phyloP scores from a whole-genome alignment of 148 eudicot species.

The Tetragonia tetragonoides region DNA sequence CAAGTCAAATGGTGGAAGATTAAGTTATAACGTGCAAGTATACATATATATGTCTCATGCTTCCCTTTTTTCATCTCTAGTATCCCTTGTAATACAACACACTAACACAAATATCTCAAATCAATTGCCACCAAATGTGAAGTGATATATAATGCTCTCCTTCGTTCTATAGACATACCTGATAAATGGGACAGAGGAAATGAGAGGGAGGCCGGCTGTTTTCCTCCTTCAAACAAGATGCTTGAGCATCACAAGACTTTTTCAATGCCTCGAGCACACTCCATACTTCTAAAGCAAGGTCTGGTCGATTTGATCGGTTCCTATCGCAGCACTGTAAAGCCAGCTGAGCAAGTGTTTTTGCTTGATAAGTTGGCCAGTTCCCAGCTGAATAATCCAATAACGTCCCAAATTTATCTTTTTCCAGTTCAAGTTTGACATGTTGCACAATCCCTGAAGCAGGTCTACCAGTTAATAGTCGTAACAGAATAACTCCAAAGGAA shows the following conservation, averaged over 20 bases:
- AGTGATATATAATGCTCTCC: no score
- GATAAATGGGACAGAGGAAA: slow-evolving; percentile 80
- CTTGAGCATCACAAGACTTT: slow-evolving; percentile 29
- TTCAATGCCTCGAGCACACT: slow-evolving; percentile 47
- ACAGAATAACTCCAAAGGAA: slow-evolving; percentile 73
- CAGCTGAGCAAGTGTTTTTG: slow-evolving; percentile 48
- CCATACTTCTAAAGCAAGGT: slow-evolving; percentile 64
- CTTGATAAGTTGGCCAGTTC: slow-evolving; percentile 64
- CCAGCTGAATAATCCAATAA: slow-evolving; percentile 76
- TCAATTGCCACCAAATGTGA: no score
- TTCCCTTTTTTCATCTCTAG: background rate
- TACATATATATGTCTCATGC: no score
- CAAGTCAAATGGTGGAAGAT: background rate
- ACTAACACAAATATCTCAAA: no score
- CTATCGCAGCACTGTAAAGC: slow-evolving; percentile 70
- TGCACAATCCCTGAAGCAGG: slow-evolving; percentile 46
- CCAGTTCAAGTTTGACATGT: slow-evolving; percentile 58
- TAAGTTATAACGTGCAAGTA: background rate
- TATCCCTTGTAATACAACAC: background rate
- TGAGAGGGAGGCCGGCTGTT: slow-evolving; percentile 57
- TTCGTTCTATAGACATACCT: slow-evolving; percentile 38
- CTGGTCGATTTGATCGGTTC: slow-evolving; percentile 44
- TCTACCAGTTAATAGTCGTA: slow-evolving; percentile 65
- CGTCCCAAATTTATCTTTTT: slow-evolving; percentile 36
- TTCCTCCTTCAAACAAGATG: slow-evolving; percentile 33